These are phyloP conservation scores for Trichoderma erinaceum DNA, from an alignment of 495 filamentous ascomycete species.

Conservation along the genomic window DNA sequence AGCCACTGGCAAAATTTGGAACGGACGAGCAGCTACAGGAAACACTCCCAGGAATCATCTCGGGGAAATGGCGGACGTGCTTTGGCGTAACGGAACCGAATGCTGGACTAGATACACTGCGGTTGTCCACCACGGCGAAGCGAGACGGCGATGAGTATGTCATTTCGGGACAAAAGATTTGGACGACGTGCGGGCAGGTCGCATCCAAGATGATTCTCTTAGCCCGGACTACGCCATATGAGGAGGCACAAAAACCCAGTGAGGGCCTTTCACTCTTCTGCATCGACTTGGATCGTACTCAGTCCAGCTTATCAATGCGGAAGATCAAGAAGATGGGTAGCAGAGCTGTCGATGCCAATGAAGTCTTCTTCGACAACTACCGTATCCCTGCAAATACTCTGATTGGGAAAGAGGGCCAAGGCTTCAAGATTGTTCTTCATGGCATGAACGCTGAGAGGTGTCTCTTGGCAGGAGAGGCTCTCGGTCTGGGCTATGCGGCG, in stretches of 20 bases:
- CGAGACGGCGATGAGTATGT: constrained; percentile 50
- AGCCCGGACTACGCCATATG: constrained; percentile 62
- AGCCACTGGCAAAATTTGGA: constrained; percentile 67
- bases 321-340: constrained; percentile 80
- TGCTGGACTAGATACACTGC: constrained; percentile 67
- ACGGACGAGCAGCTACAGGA: constrained; percentile 50
- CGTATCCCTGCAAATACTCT: constrained; percentile 51
- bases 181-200: constrained; percentile 76
- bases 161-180: constrained; percentile 72
- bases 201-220: constrained; percentile 72
- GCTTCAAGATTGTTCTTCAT: constrained; percentile 71
- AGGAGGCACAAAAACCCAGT: constrained; percentile 57
- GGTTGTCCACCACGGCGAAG: constrained; percentile 54
- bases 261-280: constrained; percentile 72
- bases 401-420: constrained; percentile 63
- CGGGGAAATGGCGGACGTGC: constrained; percentile 61
- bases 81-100: constrained; percentile 69
- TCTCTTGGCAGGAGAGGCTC: constrained; percentile 68
- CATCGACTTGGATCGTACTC: constrained; percentile 58
- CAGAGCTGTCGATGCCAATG: constrained; percentile 72
- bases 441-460: constrained; percentile 82
- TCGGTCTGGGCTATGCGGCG: constrained; percentile 71
- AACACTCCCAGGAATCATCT: constrained; percentile 63
- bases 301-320: constrained; percentile 55
- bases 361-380: constrained; percentile 78